Base-by-base conservation (phyloP, 306 rosid species). In the Medicago lupulina region DNA sequence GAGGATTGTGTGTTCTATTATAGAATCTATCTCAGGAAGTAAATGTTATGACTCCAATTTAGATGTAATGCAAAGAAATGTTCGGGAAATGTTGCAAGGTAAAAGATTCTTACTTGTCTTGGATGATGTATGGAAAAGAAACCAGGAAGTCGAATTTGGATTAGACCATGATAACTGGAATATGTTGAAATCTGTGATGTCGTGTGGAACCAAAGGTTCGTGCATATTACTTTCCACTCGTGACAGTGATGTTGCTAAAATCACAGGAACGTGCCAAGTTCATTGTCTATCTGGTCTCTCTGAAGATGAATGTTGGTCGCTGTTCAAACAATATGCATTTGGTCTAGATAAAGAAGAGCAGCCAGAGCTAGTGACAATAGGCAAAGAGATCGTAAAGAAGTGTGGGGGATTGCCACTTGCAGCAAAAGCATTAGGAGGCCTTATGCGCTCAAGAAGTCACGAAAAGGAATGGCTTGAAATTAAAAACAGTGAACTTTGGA, bases 341-440 rank as follows among this genome's bases (percentile, higher is more conserved):
- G 51, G 34, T 10, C 51, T 5, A 0, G 38, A 43, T 3, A 67
- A 2, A 19, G 71, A 67, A 19, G 51, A 67, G 18, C 18, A 2
- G 11, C 18, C 2, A 12, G 34, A 43, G 16, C 38, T 67, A 6
- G 71, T 43, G 6, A 18, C 18, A 12, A 67, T 67, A 12, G 71
- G 71, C 9, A 67, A 67, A 38, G 54, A 67, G 2, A 67, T 67
- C 15, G 9, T 43, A 11, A 67, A 67, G 36, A 70, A 67, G 7
- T 67, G 72, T 21, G 72, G 72, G 3, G 72, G 72, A 9, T 13
- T 67, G 13, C 72, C 72, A 19, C 72, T 67, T 43, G 72, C 72
- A 1, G 54, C 72, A 19, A 39, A 67, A 13, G 39, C 55, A 21
- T 19, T 67, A 3, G 72, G 72, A 19, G 9, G 55, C 7, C 10